These are phyloP conservation scores for Tolypocladium capitatum DNA, from an alignment of 2,329 filamentous ascomycete species.

Conservation along the genomic window DNA sequence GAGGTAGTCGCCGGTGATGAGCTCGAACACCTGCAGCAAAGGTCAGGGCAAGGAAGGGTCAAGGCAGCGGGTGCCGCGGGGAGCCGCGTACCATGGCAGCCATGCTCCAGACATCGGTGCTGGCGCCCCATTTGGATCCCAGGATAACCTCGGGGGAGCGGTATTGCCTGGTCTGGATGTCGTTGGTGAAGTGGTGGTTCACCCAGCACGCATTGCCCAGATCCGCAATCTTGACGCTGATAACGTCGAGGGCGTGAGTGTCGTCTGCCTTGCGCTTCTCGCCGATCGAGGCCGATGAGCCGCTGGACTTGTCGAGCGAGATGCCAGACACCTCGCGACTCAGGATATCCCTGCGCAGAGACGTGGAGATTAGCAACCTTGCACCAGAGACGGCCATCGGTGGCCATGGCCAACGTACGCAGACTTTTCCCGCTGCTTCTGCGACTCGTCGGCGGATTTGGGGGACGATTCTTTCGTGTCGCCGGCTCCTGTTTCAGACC, in stretches of 20 bases:
- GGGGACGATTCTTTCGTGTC: slow-evolving; percentile 30
- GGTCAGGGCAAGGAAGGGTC: background rate
- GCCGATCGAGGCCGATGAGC: slow-evolving; percentile 35
- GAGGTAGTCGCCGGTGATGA: slow-evolving; percentile 96
- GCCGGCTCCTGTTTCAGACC: slow-evolving; percentile 15
- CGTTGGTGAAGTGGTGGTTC: slow-evolving; percentile 96
- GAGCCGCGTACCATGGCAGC: slow-evolving; percentile 73
- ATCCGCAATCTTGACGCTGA: slow-evolving; percentile 98
- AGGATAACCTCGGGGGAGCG: slow-evolving; percentile 94
- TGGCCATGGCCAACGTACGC: slow-evolving; percentile 47
- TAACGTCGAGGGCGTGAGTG: slow-evolving; percentile 50
- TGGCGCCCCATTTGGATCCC: slow-evolving; percentile 97
- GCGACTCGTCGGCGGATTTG: slow-evolving; percentile 47
- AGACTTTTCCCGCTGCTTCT: slow-evolving; percentile 82
- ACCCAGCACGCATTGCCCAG: slow-evolving; percentile 98
- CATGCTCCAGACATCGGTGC: slow-evolving; percentile 99
- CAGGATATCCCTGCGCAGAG: slow-evolving; percentile 56
- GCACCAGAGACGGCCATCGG: background rate
- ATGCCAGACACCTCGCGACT: slow-evolving; percentile 92
- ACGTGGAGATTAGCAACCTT: background rate
- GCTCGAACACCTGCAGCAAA: slow-evolving; percentile 65
- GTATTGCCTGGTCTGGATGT: slow-evolving; percentile 97
- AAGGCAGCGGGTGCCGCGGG: background rate
- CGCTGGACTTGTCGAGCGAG: slow-evolving; percentile 64
- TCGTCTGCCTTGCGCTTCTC: slow-evolving; percentile 54